Percentiles rank a stretch among this genome's conserved stretches.
phyloP scores from a whole-genome alignment of 345 rosid species.

The Schrenkiella parvula region DNA sequence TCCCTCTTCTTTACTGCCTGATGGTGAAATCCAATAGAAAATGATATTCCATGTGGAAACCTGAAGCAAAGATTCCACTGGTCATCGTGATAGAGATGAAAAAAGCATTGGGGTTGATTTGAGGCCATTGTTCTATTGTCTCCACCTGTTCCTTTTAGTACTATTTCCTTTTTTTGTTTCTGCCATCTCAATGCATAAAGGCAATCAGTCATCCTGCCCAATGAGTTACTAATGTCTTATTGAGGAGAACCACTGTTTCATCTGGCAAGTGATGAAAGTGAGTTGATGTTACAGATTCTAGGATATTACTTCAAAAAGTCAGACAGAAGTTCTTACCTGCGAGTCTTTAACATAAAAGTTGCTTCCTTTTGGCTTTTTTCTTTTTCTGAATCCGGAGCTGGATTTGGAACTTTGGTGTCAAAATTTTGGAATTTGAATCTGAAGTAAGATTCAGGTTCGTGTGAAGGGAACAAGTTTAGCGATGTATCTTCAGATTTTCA shows the following conservation, averaged over 20 bases:
- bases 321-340: neutral
- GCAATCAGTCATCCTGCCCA: neutral
- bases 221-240: conserved; percentile 9
- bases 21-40: neutral
- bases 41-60: neutral
- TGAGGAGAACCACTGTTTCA: neutral
- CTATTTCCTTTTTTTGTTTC: conserved; percentile 22
- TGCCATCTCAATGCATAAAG: conserved; percentile 2
- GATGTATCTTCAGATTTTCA: conserved; percentile 42
- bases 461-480: conserved; percentile 29
- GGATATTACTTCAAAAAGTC: neutral
- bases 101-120: conserved; percentile 17
- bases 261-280: neutral
- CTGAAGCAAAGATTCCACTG: conserved; percentile 9
- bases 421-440: neutral
- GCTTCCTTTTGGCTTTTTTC: neutral
- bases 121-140: conserved; percentile 20
- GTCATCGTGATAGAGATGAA: neutral
- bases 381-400: neutral
- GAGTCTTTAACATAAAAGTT: neutral
- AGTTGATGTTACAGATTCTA: neutral
- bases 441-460: neutral
- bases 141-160: conserved; percentile 25
- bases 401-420: neutral
- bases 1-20: neutral